phyloP scores from a whole-genome alignment of 2,329 filamentous ascomycete genomes.

The Beauveria varroae region DNA sequence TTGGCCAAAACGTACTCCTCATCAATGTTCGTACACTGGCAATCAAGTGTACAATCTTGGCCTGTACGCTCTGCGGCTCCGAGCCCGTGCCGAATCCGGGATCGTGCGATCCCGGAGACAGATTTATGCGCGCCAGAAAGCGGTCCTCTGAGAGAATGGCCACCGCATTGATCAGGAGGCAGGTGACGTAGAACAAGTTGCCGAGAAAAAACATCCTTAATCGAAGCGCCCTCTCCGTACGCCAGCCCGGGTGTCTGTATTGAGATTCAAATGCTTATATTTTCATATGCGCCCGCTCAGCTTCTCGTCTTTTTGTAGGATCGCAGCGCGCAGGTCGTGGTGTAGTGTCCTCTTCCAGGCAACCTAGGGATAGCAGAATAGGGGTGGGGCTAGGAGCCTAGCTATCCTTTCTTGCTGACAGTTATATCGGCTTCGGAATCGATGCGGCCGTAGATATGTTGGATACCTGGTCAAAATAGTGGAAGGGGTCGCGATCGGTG shows the following conservation, averaged over 20 bases:
- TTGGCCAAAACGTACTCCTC: slow-evolving; percentile 54
- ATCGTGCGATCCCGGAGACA: slow-evolving; percentile 55
- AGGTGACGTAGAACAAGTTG: slow-evolving; percentile 64
- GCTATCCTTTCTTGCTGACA: not conserved
- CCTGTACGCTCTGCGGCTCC: slow-evolving; percentile 62
- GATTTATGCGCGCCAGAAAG: slow-evolving; percentile 72
- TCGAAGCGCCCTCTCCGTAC: not conserved
- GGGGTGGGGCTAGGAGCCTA: not conserved
- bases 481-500: not conserved
- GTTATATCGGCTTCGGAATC: not conserved
- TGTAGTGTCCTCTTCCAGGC: not conserved
- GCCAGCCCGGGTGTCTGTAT: too few relatives aligned
- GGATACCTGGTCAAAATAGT: too few relatives aligned
- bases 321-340: not conserved
- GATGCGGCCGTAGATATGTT: not conserved
- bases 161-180: slow-evolving; percentile 81
- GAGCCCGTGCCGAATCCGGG: slow-evolving; percentile 62
- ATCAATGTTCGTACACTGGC: slow-evolving; percentile 77
- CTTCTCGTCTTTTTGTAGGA: not conserved
- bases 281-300: not conserved
- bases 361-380: not conserved
- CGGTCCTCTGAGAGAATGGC: slow-evolving; percentile 83
- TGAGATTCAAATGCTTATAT: not conserved
- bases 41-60: slow-evolving; percentile 74
- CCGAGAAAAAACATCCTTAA: slow-evolving; percentile 50